Evolutionary conservation across 192 early-diverging fungal genomes (phyloP).

Genomic region (Backusella liffmaniae): DNA sequence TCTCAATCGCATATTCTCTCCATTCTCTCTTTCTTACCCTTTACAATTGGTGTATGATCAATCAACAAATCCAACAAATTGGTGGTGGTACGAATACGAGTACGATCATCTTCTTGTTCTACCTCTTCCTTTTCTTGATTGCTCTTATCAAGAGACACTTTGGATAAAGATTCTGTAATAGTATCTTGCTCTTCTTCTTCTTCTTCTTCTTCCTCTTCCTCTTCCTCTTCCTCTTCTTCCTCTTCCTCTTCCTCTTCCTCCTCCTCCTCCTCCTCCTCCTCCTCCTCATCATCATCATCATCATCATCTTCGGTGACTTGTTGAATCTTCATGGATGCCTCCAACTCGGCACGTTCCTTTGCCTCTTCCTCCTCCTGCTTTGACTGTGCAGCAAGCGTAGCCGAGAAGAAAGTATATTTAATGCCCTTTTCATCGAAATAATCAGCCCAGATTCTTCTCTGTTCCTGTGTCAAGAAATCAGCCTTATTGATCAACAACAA

Average conservation of each 20-base stretch:
- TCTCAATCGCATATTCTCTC: not conserved
- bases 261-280: slow-evolving; percentile 15
- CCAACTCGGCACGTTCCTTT: slow-evolving; percentile 49
- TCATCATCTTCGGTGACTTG: slow-evolving; percentile 29
- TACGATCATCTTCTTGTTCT: slow-evolving; percentile 49
- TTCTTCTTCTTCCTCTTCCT: slow-evolving; percentile 23
- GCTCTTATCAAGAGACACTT: slow-evolving; percentile 33
- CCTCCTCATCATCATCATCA: slow-evolving; percentile 28
- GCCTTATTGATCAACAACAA: slow-evolving; percentile 98
- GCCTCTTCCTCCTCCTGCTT: slow-evolving; percentile 66
- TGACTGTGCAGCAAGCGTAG: slow-evolving; percentile 75
- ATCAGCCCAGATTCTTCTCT: slow-evolving; percentile 84
- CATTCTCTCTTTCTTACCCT: slow-evolving; percentile 25
- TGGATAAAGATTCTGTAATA: slow-evolving; percentile 21
- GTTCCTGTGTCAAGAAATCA: slow-evolving; percentile 87
- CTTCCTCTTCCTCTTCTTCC: slow-evolving; percentile 34
- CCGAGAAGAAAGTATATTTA: slow-evolving; percentile 92
- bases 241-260: slow-evolving; percentile 12
- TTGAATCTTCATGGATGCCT: slow-evolving; percentile 18
- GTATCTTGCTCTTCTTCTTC: slow-evolving; percentile 33
- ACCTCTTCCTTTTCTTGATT: slow-evolving; percentile 44
- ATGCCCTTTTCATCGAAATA: slow-evolving; percentile 85
- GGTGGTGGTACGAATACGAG: slow-evolving; percentile 49
- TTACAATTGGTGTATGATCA: slow-evolving; percentile 41
- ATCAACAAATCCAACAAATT: slow-evolving; percentile 53